phyloP scores from a whole-genome alignment of 768 basidiomycete genomes.

The Macrolepiota albuminosa region DNA sequence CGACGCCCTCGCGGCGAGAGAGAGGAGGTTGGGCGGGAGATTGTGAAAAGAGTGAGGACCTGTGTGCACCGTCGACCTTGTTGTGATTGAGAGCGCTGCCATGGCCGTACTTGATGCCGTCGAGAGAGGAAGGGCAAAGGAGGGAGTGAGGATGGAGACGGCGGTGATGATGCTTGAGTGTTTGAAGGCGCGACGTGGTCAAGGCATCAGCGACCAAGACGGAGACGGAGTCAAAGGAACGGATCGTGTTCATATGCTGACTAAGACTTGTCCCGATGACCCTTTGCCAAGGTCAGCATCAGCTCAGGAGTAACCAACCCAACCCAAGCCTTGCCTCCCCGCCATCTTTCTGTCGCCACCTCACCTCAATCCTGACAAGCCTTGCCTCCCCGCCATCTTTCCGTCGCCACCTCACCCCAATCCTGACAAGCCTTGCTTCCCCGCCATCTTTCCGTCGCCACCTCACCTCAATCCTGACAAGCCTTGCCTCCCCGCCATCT shows the following conservation, averaged over 20 bases:
- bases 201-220: conserved; percentile 87
- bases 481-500: too few relatives aligned
- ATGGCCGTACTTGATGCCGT: conserved; percentile 62
- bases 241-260: conserved; percentile 59
- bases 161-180: conserved; percentile 95
- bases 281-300: too few relatives aligned
- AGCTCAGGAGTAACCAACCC: too few relatives aligned
- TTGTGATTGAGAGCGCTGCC: conserved; percentile 70
- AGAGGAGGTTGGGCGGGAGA: conserved; percentile 81
- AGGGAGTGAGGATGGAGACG: conserved; percentile 89
- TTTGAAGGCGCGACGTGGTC: conserved; percentile 79
- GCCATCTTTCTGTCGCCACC: too few relatives aligned
- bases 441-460: too few relatives aligned
- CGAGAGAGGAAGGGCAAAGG: conserved; percentile 17
- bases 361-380: too few relatives aligned
- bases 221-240: conserved; percentile 76
- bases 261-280: too few relatives aligned
- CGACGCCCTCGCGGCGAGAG: conserved; percentile 88
- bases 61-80: conserved; percentile 72
- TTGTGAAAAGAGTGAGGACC: conserved; percentile 49
- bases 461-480: too few relatives aligned
- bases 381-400: too few relatives aligned
- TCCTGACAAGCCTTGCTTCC: too few relatives aligned
- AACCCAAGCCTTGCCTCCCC: too few relatives aligned
- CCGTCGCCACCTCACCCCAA: too few relatives aligned